Conservation (phyloP, 257 asterid species). For the Ballota nigra region DNA sequence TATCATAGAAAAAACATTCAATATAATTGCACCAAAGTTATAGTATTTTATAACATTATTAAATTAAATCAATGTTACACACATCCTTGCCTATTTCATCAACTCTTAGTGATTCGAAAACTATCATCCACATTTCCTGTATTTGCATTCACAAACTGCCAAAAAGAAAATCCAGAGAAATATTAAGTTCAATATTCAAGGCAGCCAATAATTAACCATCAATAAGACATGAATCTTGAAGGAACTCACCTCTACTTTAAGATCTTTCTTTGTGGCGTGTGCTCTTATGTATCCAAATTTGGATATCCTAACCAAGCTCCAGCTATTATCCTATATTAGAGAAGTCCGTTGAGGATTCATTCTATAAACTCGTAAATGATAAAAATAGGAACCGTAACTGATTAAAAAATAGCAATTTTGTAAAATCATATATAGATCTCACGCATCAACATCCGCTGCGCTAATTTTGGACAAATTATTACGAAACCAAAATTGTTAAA, state of each 20-base stretch:
- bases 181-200: background rate
- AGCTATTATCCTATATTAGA: conserved; percentile 36
- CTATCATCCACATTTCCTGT: conserved; percentile 50
- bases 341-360: background rate
- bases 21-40: too few relatives aligned
- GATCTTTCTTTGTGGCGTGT: conserved; percentile 47
- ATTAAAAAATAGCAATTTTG: too few relatives aligned
- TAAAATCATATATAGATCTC: too few relatives aligned
- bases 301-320: conserved; percentile 65
- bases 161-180: background rate
- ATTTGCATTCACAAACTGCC: conserved; percentile 68
- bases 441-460: too few relatives aligned
- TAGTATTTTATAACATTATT: background rate
- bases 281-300: conserved; percentile 62
- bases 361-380: too few relatives aligned
- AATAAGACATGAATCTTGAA: background rate
- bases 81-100: background rate
- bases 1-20: too few relatives aligned
- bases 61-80: background rate
- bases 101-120: conserved; percentile 47
- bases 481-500: too few relatives aligned
- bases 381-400: too few relatives aligned
- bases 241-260: conserved; percentile 57
- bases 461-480: too few relatives aligned
- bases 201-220: background rate